These are phyloP conservation scores for Miamiensis avidus DNA, from an alignment of 169 alveolate genomes.

Conservation along the genomic window DNA sequence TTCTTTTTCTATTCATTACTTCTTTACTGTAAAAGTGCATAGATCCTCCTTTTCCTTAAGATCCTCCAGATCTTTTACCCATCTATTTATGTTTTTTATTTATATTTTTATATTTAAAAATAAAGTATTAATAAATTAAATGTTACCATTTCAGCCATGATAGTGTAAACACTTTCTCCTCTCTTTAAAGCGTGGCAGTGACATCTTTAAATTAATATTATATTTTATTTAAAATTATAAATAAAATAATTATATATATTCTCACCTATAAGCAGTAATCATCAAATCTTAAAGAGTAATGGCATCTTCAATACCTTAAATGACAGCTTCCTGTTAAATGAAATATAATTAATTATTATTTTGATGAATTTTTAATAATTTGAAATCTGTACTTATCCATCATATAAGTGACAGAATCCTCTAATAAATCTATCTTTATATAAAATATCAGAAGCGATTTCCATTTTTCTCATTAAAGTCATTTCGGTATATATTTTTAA, in stretches of 20 bases:
- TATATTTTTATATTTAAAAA: too few relatives aligned
- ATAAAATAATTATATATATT: too few relatives aligned
- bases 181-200: constrained; percentile 87
- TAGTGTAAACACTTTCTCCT: constrained; percentile 81
- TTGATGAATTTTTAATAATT: neutral
- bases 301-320: constrained; percentile 85
- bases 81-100: constrained; percentile 22
- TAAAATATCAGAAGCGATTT: constrained; percentile 84
- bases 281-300: constrained; percentile 80
- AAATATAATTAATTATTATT: neutral
- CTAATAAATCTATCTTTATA: constrained; percentile 83
- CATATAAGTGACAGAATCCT: constrained; percentile 89
- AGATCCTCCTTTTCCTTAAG: constrained; percentile 91
- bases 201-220: constrained; percentile 53
- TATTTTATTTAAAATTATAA: too few relatives aligned
- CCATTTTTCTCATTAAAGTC: constrained; percentile 81
- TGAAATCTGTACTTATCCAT: constrained; percentile 56
- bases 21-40: constrained; percentile 88
- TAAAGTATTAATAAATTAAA: too few relatives aligned
- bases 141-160: constrained; percentile 79
- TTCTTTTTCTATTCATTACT: neutral
- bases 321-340: constrained; percentile 79
- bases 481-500: constrained; percentile 81
- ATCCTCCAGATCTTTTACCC: constrained; percentile 86
- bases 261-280: constrained; percentile 78